A percentile compares a stretch with the other conserved stretches of the same genome.
phyloP scores from a whole-genome alignment of 176 grass and related monocot species.

The Aegilops speltoides region DNA sequence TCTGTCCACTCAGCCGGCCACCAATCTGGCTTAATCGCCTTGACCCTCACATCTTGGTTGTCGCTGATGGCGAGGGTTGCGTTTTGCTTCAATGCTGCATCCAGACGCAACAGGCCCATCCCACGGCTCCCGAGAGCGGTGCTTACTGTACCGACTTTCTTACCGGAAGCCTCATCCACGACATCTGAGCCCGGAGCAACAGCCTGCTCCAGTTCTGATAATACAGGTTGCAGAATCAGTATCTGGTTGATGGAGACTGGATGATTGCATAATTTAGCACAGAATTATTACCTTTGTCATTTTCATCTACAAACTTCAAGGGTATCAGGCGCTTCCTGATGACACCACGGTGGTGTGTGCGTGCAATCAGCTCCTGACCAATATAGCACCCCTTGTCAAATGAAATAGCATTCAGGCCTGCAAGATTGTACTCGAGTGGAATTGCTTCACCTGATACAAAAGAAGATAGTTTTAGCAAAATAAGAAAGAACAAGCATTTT shows the following conservation, averaged over 20 bases:
- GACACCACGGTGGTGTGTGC: conserved; percentile 88
- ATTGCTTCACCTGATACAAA: conserved; percentile 72
- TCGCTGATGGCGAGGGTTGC: conserved; percentile 38
- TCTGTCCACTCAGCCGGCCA: conserved; percentile 88
- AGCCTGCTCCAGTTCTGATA: conserved; percentile 59
- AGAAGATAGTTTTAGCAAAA: background rate
- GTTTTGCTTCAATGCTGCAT: conserved; percentile 51
- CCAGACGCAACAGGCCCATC: conserved; percentile 64
- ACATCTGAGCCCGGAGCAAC: conserved; percentile 66
- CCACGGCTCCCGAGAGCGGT: conserved; percentile 59
- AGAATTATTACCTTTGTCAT: conserved; percentile 54
- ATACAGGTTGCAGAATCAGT: background rate
- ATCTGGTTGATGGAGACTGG: background rate
- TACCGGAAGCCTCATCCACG: conserved; percentile 45
- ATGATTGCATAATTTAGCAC: background rate
- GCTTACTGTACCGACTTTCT: conserved; percentile 69
- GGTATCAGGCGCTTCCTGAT: conserved; percentile 86
- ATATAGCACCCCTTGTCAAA: conserved; percentile 97
- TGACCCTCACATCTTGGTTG: conserved; percentile 43
- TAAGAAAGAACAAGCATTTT: background rate
- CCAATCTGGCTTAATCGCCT: conserved; percentile 73
- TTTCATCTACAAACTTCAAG: conserved; percentile 51
- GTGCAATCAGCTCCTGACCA: conserved; percentile 91
- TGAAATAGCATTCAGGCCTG: conserved; percentile 84
- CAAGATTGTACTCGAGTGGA: conserved; percentile 89